A percentile compares a stretch with the other conserved stretches of the same genome.
These are phyloP conservation scores for Escovopsis weberi DNA, from an alignment of 2,329 filamentous ascomycete genomes.

Conservation along the genomic window DNA sequence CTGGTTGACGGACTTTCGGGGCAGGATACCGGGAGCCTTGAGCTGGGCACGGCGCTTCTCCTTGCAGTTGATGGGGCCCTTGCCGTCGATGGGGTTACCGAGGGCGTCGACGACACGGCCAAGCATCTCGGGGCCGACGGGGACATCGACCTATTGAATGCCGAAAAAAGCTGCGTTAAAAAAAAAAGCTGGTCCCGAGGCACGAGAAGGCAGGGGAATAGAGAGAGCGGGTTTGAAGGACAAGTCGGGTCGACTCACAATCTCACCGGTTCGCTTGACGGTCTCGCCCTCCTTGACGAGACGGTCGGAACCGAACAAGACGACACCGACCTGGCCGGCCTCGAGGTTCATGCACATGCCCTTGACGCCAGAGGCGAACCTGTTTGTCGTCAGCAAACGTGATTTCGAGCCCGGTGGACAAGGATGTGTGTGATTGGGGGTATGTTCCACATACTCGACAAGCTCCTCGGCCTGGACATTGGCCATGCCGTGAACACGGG, in stretches of 20 bases:
- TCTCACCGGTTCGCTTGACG: conserved; percentile 98
- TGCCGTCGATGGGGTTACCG: conserved; percentile 98
- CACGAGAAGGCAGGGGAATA: too few species aligned
- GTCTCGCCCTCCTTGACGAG: conserved; percentile 98
- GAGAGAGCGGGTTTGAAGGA: too few species aligned
- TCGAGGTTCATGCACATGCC: conserved; percentile 99
- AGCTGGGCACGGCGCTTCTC: conserved; percentile 93
- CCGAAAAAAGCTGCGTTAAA: conserved; percentile 7
- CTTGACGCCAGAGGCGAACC: conserved; percentile 99
- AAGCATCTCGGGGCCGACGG: conserved; percentile 82
- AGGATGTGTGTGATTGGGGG: background rate
- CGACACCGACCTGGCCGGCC: conserved; percentile 99
- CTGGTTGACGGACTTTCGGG: conserved; percentile 93
- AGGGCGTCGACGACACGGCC: conserved; percentile 98
- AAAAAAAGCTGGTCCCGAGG: conserved; percentile 6
- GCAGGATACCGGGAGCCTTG: conserved; percentile 97
- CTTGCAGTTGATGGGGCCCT: conserved; percentile 87
- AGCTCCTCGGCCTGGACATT: conserved; percentile 99
- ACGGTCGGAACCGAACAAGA: conserved; percentile 99
- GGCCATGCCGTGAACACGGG: conserved; percentile 98
- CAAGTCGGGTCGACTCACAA: conserved; percentile 49
- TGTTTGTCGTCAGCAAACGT: conserved; percentile 23
- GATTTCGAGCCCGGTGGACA: background rate
- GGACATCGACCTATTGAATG: conserved; percentile 67
- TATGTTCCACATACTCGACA: conserved; percentile 66